Base-by-base conservation (phyloP, 805 yeast genomes). In the Kazachstania africana region DNA sequence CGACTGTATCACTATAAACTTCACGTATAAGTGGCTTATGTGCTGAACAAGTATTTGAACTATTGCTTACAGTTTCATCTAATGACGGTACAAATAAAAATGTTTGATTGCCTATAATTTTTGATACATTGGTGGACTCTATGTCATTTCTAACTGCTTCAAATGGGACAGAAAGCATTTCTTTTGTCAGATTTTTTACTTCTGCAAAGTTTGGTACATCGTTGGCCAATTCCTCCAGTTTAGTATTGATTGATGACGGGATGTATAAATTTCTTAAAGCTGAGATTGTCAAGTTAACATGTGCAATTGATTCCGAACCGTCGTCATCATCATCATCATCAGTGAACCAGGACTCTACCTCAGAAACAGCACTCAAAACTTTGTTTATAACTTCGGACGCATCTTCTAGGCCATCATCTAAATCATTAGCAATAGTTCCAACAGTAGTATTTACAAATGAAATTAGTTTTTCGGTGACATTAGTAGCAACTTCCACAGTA, bases 401-500 rank as follows among this genome's bases (percentile, higher is more conserved):
- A 19, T 72, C 79, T 8, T 64, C 64, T 20, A 87, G 55, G 0
- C 87, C 91, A 23, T 62, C 66, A 34, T 82, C 75, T 17, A 87
- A 58, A 5, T 72, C 85, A 27, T 60, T 59, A 0, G 81, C 71
- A n/a, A 75, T 50, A 0, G 54, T 53, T 0, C 54, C 54, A 1
- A 83, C 51, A 0, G 91, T 74, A 1, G 57, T 57, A 45, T 87
- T 84, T 2, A 84, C 80, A 14, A 65, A 56, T 4, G 52, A 50
- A 6, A 85, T 63, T 1, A 83, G 60, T 1, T 67, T 48, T 43
- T 78, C 81, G 0, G 94, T 75, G 1, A 83, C 70, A 47, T 81
- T 78, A 1, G 81, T 51, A 0, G 93, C 93, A 19, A 75, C 72
- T 41, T 72, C 74, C 1, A 76, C 78, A 0, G 81, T 68, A 3